phyloP scores from a whole-genome alignment of 2,329 filamentous ascomycete species.

The Exophiala mesophila region DNA sequence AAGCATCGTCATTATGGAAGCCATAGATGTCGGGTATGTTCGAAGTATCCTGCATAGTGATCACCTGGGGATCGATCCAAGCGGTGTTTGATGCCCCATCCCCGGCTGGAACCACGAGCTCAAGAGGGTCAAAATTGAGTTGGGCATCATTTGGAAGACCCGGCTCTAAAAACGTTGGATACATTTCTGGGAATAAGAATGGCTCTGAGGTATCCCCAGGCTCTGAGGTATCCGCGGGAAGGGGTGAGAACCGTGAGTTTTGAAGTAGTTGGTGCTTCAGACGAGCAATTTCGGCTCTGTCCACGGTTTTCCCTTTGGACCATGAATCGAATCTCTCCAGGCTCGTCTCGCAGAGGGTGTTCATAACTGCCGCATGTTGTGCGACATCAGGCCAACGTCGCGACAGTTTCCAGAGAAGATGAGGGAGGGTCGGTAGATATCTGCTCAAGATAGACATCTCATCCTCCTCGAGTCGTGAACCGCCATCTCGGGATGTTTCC shows the following conservation, averaged over 20 bases:
- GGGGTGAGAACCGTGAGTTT: constrained; percentile 1
- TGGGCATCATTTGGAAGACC: neutral
- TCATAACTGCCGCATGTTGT: constrained; percentile 7
- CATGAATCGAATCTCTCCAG: constrained; percentile 8
- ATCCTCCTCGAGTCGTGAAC: constrained; percentile 4
- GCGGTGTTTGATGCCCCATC: neutral
- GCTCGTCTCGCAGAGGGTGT: constrained; percentile 4
- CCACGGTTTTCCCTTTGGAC: constrained; percentile 2
- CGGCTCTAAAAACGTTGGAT: neutral
- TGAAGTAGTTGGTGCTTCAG: constrained; percentile 4
- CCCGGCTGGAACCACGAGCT: neutral
- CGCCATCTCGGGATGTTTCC: neutral
- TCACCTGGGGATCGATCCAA: neutral
- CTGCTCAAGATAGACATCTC: constrained; percentile 7
- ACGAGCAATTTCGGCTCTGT: neutral
- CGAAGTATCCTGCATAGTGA: neutral
- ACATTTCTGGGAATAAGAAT: neutral
- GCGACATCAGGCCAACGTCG: constrained; percentile 10
- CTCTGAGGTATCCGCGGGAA: neutral
- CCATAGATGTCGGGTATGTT: constrained; percentile 1
- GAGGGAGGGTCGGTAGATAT: constrained; percentile 9
- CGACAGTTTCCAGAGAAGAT: constrained; percentile 10
- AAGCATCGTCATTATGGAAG: neutral
- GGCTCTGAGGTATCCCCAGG: neutral
- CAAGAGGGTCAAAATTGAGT: neutral